These are phyloP conservation scores for Penicillium concentricum DNA, from an alignment of 2,329 filamentous ascomycete species.

Conservation along the genomic window DNA sequence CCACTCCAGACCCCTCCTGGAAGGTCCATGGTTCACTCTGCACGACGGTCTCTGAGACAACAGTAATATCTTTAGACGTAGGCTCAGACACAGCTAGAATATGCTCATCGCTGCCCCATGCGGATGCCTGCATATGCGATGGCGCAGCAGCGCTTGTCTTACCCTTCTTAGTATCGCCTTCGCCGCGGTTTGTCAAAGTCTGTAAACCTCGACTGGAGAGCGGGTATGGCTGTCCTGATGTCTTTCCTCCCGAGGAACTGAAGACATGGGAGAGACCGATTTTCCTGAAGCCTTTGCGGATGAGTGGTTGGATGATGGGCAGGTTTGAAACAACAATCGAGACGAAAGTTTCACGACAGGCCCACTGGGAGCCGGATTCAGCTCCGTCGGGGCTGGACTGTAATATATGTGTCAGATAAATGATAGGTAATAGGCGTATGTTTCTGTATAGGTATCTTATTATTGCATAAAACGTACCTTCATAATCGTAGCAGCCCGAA, in stretches of 20 bases:
- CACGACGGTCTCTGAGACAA: constrained; percentile 28
- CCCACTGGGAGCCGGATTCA: constrained; percentile 40
- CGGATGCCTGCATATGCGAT: constrained; percentile 17
- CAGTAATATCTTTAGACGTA: constrained; percentile 24
- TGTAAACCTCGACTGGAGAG: constrained; percentile 19
- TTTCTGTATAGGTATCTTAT: background rate
- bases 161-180: constrained; percentile 11
- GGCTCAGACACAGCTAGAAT: constrained; percentile 15
- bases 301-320: constrained; percentile 40
- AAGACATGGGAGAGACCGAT: constrained; percentile 30
- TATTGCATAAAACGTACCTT: constrained; percentile 23
- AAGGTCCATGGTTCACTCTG: constrained; percentile 21
- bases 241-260: constrained; percentile 20
- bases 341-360: constrained; percentile 45
- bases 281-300: constrained; percentile 25
- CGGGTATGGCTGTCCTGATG: constrained; percentile 20
- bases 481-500: constrained; percentile 52
- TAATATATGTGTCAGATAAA: background rate
- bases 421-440: background rate
- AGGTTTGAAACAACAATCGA: constrained; percentile 43
- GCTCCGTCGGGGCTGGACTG: constrained; percentile 36
- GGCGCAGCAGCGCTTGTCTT: constrained; percentile 11
- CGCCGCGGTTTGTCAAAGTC: constrained; percentile 15
- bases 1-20: background rate
- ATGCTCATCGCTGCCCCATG: constrained; percentile 33